Evolutionary conservation across 2,329 filamentous ascomycete species (phyloP), one percentile per base, ranked within the genome.

Genomic region (Penicillium digitatum): DNA sequence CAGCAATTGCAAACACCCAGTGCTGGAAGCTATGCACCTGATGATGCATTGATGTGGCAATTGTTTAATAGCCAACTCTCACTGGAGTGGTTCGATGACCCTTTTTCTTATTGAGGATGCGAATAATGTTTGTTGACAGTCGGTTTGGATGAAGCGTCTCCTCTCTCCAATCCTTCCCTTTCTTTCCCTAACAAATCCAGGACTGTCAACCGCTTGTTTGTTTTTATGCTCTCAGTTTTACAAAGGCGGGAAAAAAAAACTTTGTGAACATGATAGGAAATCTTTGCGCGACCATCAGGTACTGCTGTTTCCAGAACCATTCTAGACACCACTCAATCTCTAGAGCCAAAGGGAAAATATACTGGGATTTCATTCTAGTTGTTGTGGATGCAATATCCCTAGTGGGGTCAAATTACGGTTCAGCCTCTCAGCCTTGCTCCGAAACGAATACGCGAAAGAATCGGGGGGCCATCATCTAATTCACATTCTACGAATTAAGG

Each of bases 61-160:
- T 40, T 63, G 2, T 64, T 63, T 18, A 64, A 62, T 46, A 64
- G 60, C 29, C 57, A 65, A 35, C 26, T 63, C n/a, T 60, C 63
- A 5, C 43, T 62, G 26, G 60, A 59, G 14, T 61, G 58, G 55
- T 60, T 57, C 31, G 59, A 62, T 7, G 43, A 56, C 12, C 27
- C 27, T 34, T 40, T 46, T 18, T 38, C 18, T 34, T 31, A 16
- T 24, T 39, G 27, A 29, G 24, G 8, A 20, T 48, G 16, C 12
- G 24, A 5, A 29, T 31, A 12, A 6, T 43, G n/a, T 27, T 43
- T 43, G 2, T n/a, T 27, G 24, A 27, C 5, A 27, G 6, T n/a
- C n/a, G 18, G 24, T 43, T 18, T 8, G 1, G 27, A 11, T 27
- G 16, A 8, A 12, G 7, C 2, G 3, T 20, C 0, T 12, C 11